phyloP scores from a whole-genome alignment of 2,329 filamentous ascomycete genomes.

The Coniella vitis region DNA sequence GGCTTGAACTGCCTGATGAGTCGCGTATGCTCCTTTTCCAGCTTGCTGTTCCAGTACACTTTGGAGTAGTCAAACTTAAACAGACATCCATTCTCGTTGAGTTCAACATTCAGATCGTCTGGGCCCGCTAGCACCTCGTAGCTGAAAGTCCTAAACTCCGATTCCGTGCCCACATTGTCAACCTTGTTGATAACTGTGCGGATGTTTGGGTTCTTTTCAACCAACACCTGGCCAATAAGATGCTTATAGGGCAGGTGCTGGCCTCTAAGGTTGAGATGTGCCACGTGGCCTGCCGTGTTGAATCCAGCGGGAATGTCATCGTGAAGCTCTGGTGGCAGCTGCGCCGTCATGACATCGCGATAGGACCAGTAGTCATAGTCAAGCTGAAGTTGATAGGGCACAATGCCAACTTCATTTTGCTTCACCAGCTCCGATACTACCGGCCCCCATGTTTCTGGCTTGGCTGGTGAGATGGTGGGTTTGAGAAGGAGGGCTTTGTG shows the following conservation, averaged over 20 bases:
- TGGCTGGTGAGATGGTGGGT: conserved; percentile 48
- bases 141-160: conserved; percentile 81
- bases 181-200: conserved; percentile 94
- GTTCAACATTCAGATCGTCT: conserved; percentile 75
- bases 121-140: conserved; percentile 85
- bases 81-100: conserved; percentile 74
- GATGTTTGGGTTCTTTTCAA: conserved; percentile 81
- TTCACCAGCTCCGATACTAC: conserved; percentile 62
- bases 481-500: conserved; percentile 55
- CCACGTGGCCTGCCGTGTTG: conserved; percentile 83
- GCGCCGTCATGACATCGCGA: conserved; percentile 72
- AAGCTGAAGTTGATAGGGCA: conserved; percentile 69
- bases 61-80: conserved; percentile 93
- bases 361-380: conserved; percentile 86
- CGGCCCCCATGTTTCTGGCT: conserved; percentile 69
- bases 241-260: conserved; percentile 80
- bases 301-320: conserved; percentile 81
- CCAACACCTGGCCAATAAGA: conserved; percentile 75
- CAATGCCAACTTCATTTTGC: conserved; percentile 59
- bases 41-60: conserved; percentile 95
- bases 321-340: conserved; percentile 73
- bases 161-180: conserved; percentile 78
- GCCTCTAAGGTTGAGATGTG: conserved; percentile 83
- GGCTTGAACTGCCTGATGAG: conserved; percentile 69
- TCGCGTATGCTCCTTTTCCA: conserved; percentile 82